phyloP scores from a whole-genome alignment of 768 basidiomycete species.

The Mycena maculata region DNA sequence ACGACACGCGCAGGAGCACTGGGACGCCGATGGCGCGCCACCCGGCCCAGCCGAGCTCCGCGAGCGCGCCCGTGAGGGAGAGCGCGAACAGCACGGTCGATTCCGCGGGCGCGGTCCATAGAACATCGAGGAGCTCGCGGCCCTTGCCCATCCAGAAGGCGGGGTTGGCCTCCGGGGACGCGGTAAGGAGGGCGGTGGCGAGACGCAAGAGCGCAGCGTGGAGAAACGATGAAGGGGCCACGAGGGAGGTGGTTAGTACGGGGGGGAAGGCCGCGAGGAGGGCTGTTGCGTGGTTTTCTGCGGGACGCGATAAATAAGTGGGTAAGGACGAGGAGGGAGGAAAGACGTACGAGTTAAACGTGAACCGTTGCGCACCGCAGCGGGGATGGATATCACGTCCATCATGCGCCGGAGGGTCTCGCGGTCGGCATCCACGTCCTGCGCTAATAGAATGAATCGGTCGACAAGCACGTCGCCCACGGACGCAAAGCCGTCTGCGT shows the following conservation, averaged over 20 bases:
- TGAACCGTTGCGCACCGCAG: constrained; percentile 78
- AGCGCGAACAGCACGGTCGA: constrained; percentile 55
- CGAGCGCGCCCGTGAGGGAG: constrained; percentile 68
- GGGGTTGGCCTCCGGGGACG: constrained; percentile 52
- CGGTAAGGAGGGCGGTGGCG: constrained; percentile 51
- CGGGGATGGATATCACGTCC: constrained; percentile 66
- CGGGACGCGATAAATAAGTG: not conserved
- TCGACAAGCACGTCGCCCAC: constrained; percentile 66
- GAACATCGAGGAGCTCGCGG: constrained; percentile 65
- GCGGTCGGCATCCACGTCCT: constrained; percentile 37
- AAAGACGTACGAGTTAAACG: constrained; percentile 66
- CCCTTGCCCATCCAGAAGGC: constrained; percentile 64
- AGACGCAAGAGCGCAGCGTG: constrained; percentile 53
- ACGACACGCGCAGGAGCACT: constrained; percentile 62
- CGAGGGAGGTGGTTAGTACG: constrained; percentile 41
- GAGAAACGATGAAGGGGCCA: constrained; percentile 34
- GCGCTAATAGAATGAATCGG: constrained; percentile 45
- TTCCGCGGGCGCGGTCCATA: constrained; percentile 50
- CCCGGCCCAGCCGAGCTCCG: constrained; percentile 78
- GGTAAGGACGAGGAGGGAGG: constrained; percentile 6
- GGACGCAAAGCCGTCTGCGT: constrained; percentile 69
- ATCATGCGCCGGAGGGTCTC: constrained; percentile 64
- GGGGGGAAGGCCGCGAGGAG: constrained; percentile 47
- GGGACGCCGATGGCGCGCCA: constrained; percentile 80
- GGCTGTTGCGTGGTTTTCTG: constrained; percentile 50